Evolutionary conservation across 1,284 basidiomycete genomes (phyloP), one percentile per base, ranked within the genome.

Genomic region (Boletellus deceptivus): DNA sequence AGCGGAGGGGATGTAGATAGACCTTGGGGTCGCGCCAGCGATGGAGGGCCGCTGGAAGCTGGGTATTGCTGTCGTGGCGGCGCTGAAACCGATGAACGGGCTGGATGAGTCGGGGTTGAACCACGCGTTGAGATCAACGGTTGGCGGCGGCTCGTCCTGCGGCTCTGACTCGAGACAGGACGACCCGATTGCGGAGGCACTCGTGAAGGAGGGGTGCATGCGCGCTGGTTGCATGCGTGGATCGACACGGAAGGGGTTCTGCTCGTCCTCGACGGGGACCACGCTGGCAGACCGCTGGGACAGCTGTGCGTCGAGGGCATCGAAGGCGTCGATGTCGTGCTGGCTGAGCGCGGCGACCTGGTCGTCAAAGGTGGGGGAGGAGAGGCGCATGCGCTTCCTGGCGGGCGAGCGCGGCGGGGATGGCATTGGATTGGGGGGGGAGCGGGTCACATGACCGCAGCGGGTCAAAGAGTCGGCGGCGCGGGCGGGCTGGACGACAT

Each of bases 351-450:
- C 73, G 6, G 63, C 72, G 18, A 80, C 63, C 53, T 80, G 77
- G 34, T 77, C 74, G 50, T 86, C 85, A 58, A 82, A 84, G n/a
- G 80, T 79, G 1, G 86, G 84, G 6, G 85, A 88, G 1, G 83
- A 85, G 35, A 85, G 72, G 41, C 85, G 74, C 58, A 78, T 77
- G 29, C 81, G 74, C 67, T 89, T 84, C 29, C 70, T 68, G 18
- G 55, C 41, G 42, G 49, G 42, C 20, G 44, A 40, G 34, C 27
- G 22, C 20, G 27, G 37, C 18, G n/a, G n/a, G 13, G 25, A 35
- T 13, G 31, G 29, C 9, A 27, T 18, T 8, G 25, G n/a, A n/a
- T n/a, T n/a, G n/a, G n/a, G n/a, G 18, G 16, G 11, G 24, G 3
- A 6, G 18, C 13, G 10, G 16, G 25, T 52, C 53, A 54, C 53